Percentiles rank a stretch among this genome's conserved stretches.
These are phyloP conservation scores for Escallonia rubra DNA, from an alignment of 129 eudicot genomes.

Conservation along the genomic window DNA sequence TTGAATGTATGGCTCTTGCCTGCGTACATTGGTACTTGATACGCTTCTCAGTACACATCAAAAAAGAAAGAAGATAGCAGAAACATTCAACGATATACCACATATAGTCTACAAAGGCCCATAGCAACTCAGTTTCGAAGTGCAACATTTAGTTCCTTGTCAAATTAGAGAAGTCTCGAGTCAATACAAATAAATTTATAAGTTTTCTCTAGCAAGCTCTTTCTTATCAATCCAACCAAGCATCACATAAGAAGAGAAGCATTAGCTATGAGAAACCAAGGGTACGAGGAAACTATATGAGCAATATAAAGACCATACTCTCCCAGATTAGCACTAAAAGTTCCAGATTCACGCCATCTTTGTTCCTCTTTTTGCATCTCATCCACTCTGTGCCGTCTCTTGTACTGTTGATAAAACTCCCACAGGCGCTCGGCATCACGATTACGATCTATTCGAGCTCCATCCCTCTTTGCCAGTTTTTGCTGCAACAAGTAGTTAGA, in stretches of 20 bases:
- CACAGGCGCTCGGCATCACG: slow-evolving; percentile 80
- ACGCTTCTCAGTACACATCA: too few species aligned
- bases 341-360: slow-evolving; percentile 84
- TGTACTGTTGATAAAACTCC: slow-evolving; percentile 80
- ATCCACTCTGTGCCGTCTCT: slow-evolving; percentile 73
- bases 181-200: too few species aligned
- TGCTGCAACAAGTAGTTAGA: slow-evolving; percentile 45
- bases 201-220: neutral
- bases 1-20: too few species aligned
- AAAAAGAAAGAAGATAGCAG: too few species aligned
- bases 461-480: slow-evolving; percentile 87
- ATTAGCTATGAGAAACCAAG: neutral
- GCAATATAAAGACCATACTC: slow-evolving; percentile 34
- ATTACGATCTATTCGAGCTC: slow-evolving; percentile 64
- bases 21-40: too few species aligned
- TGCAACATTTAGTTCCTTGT: too few species aligned
- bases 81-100: too few species aligned
- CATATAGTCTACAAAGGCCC: too few species aligned
- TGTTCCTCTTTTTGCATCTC: slow-evolving; percentile 75
- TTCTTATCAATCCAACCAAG: neutral
- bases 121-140: too few species aligned
- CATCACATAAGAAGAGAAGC: slow-evolving; percentile 1
- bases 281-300: neutral
- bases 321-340: slow-evolving; percentile 64
- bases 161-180: too few species aligned